Conservation (phyloP, 371 early-diverging fungal genomes). For the Mucor circinelloides region DNA sequence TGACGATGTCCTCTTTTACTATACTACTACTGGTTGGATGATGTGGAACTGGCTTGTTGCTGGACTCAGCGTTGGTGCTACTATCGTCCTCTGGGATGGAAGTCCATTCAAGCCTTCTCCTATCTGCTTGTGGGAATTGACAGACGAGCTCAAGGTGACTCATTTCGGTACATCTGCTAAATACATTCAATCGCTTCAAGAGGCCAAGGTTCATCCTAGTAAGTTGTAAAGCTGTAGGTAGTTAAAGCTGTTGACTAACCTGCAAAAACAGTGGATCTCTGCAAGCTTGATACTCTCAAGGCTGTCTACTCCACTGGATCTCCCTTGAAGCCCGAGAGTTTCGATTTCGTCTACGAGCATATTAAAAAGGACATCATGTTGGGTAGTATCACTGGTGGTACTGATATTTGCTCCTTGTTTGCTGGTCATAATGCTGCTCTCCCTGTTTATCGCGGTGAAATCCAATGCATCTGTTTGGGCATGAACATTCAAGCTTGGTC, state of each 20-base stretch:
- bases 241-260: neutral
- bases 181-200: constrained; percentile 91
- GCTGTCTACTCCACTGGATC: constrained; percentile 94
- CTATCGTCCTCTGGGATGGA: constrained; percentile 93
- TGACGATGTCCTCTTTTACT: constrained; percentile 88
- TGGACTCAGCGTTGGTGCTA: constrained; percentile 77
- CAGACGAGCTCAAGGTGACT: constrained; percentile 80
- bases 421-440: constrained; percentile 85
- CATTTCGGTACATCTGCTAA: constrained; percentile 95
- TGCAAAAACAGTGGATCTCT: constrained; percentile 31
- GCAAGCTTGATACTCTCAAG: constrained; percentile 67
- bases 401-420: constrained; percentile 96
- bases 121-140: constrained; percentile 76
- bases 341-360: constrained; percentile 84
- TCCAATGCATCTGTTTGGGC: constrained; percentile 90
- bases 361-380: constrained; percentile 85
- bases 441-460: constrained; percentile 94
- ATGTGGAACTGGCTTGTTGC: constrained; percentile 98
- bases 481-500: constrained; percentile 95
- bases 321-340: constrained; percentile 90
- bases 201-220: constrained; percentile 68
- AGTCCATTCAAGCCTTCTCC: constrained; percentile 91
- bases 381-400: constrained; percentile 96
- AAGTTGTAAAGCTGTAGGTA: constrained; percentile 16
- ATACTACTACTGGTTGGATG: constrained; percentile 98